Conservation (phyloP, 257 asterid species). For the Capsicum pubescens region DNA sequence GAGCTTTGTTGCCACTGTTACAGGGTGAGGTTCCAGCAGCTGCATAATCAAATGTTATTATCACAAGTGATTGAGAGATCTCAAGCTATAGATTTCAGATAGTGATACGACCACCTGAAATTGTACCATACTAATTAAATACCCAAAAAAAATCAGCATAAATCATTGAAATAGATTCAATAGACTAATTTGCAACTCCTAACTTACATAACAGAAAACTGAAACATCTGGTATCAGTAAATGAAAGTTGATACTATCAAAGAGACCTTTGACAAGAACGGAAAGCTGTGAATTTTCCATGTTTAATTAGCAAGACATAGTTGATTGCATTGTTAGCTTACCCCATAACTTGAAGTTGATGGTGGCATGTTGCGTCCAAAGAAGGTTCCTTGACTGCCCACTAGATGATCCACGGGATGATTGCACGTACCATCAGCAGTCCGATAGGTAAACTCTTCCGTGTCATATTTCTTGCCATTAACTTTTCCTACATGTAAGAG, state of each 20-base stretch:
- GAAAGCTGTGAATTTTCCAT: neutral
- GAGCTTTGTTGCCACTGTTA: conserved; percentile 65
- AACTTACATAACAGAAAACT: conserved; percentile 6
- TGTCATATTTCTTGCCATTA: conserved; percentile 41
- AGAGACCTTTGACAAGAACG: neutral
- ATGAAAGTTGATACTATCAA: neutral
- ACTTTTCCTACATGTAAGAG: conserved; percentile 55
- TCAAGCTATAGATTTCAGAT: neutral
- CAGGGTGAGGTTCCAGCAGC: conserved; percentile 65
- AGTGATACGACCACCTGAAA: neutral
- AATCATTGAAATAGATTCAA: neutral
- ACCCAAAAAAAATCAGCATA: neutral
- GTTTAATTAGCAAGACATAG: conserved; percentile 32
- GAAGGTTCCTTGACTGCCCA: conserved; percentile 53
- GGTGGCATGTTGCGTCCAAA: conserved; percentile 70
- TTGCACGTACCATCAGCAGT: conserved; percentile 54
- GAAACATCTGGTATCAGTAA: neutral
- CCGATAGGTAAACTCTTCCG: conserved; percentile 48
- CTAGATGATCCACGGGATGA: conserved; percentile 47
- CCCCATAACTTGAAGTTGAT: conserved; percentile 21
- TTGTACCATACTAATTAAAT: neutral
- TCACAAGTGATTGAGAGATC: conserved; percentile 15
- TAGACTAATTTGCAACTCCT: neutral
- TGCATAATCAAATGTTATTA: conserved; percentile 35
- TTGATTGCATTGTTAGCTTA: neutral